Evolutionary conservation across 352 stramenopile genomes (phyloP), one percentile per base, ranked within the genome.

Genomic region (Stramenopiles sp.): DNA sequence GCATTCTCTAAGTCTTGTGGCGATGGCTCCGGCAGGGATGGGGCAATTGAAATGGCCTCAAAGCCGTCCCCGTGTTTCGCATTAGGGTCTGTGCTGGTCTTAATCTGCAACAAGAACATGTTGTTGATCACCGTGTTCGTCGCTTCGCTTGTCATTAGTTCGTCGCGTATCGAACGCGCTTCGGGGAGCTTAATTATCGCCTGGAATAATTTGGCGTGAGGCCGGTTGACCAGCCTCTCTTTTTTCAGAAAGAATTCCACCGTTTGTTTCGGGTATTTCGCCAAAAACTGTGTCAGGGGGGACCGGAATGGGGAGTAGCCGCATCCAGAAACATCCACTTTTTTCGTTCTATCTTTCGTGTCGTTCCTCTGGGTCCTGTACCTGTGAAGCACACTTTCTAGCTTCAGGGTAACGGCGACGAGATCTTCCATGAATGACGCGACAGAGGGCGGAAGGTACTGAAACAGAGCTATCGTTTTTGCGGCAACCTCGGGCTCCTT

Each of bases 401-500:
- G 81, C 74, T 96, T 88, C 4, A 98, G 87, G 1, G 95, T 94
- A 73, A 87, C 93, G 75, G 93, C 93, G 48, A 98, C 92, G 31
- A 98, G 83, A 18, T 87, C 85, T 76, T 98, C 92, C 36, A 98
- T 83, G 80, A 98, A 98, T 1, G 91, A 87, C 4, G 83, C 83
- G n/a, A 33, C 12, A 53, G 94, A 93, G 31, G 92, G 86, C 25
- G 94, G 93, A 30, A 98, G 83, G 71, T 97, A 83, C 37, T 95
- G 83, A 81, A 98, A 98, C 1, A 98, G 84, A 78, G 95, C 88
- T 53, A 98, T 88, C 48, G 98, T 94, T 48, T 90, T 89, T 30
- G 93, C 92, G 31, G 92, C 92, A 18, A 98, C 89, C 12, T 92
- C 85, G 0, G 92, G 92, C 75, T 98, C 93, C 78, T 98, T 90